Evolutionary conservation across 2,329 filamentous ascomycete species (phyloP), one percentile per base, ranked within the genome.

Genomic region (Gnomoniopsis smithogilvyi): DNA sequence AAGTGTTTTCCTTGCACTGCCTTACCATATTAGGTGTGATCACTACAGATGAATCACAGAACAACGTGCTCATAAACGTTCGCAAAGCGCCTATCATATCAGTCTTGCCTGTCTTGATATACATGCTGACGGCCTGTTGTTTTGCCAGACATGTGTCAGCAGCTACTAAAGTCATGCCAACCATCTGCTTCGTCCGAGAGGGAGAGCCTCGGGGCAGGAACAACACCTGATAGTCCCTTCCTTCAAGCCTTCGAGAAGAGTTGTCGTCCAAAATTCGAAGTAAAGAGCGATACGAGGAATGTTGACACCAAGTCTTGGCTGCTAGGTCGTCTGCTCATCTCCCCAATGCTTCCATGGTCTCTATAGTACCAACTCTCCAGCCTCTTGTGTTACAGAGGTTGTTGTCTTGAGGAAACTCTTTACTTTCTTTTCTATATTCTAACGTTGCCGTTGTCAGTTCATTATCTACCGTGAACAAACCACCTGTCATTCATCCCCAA

Each of bases 1-100:
- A 46, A 69, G 68, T 57, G 51, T 60, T 60, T 60, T 46, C 33
- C 63, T 21, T 45, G n/a, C 34, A 26, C 61, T 60, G 34, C 54
- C 60, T 62, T 24, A 30, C 49, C 41, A 17, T 51, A 58, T 61
- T 22, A 50, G 19, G 21, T 6, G 19, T 22, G 38, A 12, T 21
- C 19, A 41, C 24, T 24, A 45, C 50, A 46, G 34, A 57, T 14
- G 41, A 51, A 56, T 50, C n/a, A 36, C 53, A 54, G 34, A 43
- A 21, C 30, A 56, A 17, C 41, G 22, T 36, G 43, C 19, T 54
- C 51, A 46, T 43, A 19, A 26, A 60, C 54, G 51, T 22, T 26
- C 52, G 47, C 34, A 48, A 19, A 52, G 41, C 12, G 41, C 41
- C 41, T 22, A 43, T 41, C 12, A 21, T 30, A 1, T 6, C 19